A percentile compares a stretch with the other conserved stretches of the same genome.
Evolutionary conservation across 192 early-diverging fungal genomes (phyloP).

Genomic region (Funneliformis mosseae): DNA sequence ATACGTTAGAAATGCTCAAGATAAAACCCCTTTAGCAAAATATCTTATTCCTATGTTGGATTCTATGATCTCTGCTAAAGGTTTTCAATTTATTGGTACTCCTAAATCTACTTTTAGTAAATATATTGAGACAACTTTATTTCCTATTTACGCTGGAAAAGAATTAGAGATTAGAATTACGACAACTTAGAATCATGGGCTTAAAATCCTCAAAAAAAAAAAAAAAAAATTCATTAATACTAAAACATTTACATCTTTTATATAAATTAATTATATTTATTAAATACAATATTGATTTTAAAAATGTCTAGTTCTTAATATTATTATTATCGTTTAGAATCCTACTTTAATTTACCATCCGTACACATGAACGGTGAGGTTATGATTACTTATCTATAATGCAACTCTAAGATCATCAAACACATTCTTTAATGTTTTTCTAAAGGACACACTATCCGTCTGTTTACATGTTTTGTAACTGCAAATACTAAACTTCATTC

Average conservation of each 20-base stretch:
- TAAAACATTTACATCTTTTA: too few species aligned
- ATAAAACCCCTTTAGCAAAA: constrained; percentile 46
- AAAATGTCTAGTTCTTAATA: too few species aligned
- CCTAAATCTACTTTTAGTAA: constrained; percentile 51
- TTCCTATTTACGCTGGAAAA: background rate
- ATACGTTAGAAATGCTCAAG: constrained; percentile 44
- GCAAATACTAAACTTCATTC: constrained; percentile 74
- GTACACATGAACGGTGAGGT: too few species aligned
- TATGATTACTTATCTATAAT: background rate
- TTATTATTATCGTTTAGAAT: too few species aligned
- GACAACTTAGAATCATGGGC: too few species aligned
- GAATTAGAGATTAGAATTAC: background rate
- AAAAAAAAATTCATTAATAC: too few species aligned
- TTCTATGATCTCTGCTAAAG: constrained; percentile 56
- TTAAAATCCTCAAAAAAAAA: too few species aligned
- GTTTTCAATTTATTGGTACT: constrained; percentile 54
- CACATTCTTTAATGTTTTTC: constrained; percentile 59
- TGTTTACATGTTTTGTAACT: constrained; percentile 50
- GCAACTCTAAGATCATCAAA: constrained; percentile 61
- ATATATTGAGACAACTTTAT: background rate
- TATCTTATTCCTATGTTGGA: constrained; percentile 63
- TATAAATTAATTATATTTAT: too few species aligned
- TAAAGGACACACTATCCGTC: constrained; percentile 57
- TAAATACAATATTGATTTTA: too few species aligned
- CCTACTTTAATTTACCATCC: too few species aligned